Conservation (phyloP, 139 green algal genomes). For the Chlamydomonas schloesseri region DNA sequence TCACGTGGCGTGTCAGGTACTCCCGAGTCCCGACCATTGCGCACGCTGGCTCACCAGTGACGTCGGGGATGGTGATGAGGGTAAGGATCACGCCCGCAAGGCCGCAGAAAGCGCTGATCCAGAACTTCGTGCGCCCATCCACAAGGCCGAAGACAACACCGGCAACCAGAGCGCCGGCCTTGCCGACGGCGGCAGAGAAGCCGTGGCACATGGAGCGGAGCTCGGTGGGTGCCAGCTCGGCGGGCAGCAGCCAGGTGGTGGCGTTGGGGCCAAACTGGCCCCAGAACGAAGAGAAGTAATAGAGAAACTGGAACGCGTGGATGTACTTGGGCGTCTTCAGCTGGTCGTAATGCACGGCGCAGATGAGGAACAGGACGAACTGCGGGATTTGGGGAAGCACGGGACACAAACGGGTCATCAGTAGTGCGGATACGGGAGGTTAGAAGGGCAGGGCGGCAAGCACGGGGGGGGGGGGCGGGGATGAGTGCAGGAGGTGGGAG, state of each 20-base stretch:
- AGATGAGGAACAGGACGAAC: slow-evolving; percentile 74
- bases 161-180: slow-evolving; percentile 58
- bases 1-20: too few relatives aligned
- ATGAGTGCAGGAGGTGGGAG: too few relatives aligned
- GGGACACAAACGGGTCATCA: too few relatives aligned
- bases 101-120: slow-evolving; percentile 46
- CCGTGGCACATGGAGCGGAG: slow-evolving; percentile 55
- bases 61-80: slow-evolving; percentile 33
- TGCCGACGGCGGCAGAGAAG: slow-evolving; percentile 55
- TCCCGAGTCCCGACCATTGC: too few relatives aligned
- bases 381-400: not conserved
- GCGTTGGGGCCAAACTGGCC: slow-evolving; percentile 61
- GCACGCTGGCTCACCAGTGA: not conserved
- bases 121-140: slow-evolving; percentile 30
- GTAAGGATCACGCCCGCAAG: slow-evolving; percentile 24
- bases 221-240: slow-evolving; percentile 42
- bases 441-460: too few relatives aligned
- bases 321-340: slow-evolving; percentile 51
- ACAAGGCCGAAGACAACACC: slow-evolving; percentile 42
- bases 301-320: slow-evolving; percentile 78
- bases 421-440: too few relatives aligned
- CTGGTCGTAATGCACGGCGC: slow-evolving; percentile 59
- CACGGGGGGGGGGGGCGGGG: too few relatives aligned
- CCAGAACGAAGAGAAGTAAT: slow-evolving; percentile 86
- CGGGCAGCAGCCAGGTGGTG: slow-evolving; percentile 46